Base-by-base conservation (phyloP, 2,329 filamentous ascomycete species). In the Paecilomyces niveus region DNA sequence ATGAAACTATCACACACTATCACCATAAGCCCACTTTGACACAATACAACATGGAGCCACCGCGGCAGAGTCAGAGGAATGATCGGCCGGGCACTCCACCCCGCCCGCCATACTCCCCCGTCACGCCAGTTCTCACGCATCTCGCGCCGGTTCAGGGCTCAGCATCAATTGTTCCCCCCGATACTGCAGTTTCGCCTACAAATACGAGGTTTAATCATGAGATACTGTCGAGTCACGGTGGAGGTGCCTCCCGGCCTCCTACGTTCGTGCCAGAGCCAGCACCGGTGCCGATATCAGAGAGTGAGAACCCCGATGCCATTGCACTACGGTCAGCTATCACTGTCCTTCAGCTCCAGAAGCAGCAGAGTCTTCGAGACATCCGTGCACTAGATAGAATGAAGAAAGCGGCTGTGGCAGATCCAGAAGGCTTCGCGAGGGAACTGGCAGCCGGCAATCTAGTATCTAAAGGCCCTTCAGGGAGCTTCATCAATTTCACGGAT, bases 291-390 rank as follows among this genome's bases (percentile, higher is more conserved):
- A 73, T 80, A 57, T 78, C 75, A 31, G 75, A 79, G 58, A 77
- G 76, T 56, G 74, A 78, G 57, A 96, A 96, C 69, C 87, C 90
- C 7, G 93, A 97, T 78, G 91, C 89, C 24, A 88, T 97, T 60
- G 93, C 93, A 4, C 81, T 97, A 60, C 87, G 88, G 64, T 90
- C 89, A 26, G 90, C 92, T 53, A 91, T 97, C 60, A 88, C 90
- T 8, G 86, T 96, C 55, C 80, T 97, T 53, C 91, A 96, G 76
- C 81, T 96, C 63, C 93, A 97, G 77, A 87, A 87, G 63, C 85
- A 87, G 68, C 89, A 89, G 70, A 90, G 90, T 49, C 79, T 86
- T 54, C 83, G 84, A 53, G 92, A 97, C 74, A 86, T 97, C 55
- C 82, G 84, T 64, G 78, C 83, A 0, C 80, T 97, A 33, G 83